A percentile compares a stretch with the other conserved stretches of the same genome.
phyloP scores from a whole-genome alignment of 1,284 basidiomycete species.

The Papiliotrema flavescens region DNA sequence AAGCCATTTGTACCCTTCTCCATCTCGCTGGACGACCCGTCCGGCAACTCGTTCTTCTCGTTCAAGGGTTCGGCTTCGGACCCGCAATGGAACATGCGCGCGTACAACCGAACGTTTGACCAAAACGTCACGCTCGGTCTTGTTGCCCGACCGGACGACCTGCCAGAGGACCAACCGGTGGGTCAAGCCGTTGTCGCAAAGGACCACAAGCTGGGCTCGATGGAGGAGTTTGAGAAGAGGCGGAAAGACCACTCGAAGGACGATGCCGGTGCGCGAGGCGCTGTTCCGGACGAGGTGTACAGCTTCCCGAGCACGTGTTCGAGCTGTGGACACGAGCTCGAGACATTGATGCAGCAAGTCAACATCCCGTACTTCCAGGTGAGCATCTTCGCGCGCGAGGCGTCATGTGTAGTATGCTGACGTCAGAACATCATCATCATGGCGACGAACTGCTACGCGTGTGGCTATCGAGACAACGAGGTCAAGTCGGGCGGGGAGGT shows the following conservation, averaged over 20 bases:
- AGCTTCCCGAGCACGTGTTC: constrained; percentile 86
- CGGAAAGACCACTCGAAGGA: constrained; percentile 22
- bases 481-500: constrained; percentile 92
- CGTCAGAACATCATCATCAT: constrained; percentile 90
- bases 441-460: constrained; percentile 93
- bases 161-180: constrained; percentile 36
- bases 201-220: constrained; percentile 50
- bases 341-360: constrained; percentile 95
- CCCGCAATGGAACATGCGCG: constrained; percentile 88
- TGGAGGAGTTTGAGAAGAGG: constrained; percentile 47
- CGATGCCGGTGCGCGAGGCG: constrained; percentile 28
- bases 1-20: constrained; percentile 72
- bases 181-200: constrained; percentile 44
- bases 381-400: constrained; percentile 13
- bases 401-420: background rate
- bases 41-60: constrained; percentile 93
- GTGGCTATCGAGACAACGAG: constrained; percentile 97
- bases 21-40: constrained; percentile 83
- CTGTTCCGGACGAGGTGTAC: constrained; percentile 75
- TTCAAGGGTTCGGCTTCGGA: constrained; percentile 74
- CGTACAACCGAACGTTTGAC: constrained; percentile 74
- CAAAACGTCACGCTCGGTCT: constrained; percentile 84
- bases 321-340: constrained; percentile 75
- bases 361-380: constrained; percentile 98
- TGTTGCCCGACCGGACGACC: constrained; percentile 41